Evolutionary conservation across 148 eudicot genomes (phyloP), one percentile per base, ranked within the genome.

Genomic region (Polygonum aviculare): DNA sequence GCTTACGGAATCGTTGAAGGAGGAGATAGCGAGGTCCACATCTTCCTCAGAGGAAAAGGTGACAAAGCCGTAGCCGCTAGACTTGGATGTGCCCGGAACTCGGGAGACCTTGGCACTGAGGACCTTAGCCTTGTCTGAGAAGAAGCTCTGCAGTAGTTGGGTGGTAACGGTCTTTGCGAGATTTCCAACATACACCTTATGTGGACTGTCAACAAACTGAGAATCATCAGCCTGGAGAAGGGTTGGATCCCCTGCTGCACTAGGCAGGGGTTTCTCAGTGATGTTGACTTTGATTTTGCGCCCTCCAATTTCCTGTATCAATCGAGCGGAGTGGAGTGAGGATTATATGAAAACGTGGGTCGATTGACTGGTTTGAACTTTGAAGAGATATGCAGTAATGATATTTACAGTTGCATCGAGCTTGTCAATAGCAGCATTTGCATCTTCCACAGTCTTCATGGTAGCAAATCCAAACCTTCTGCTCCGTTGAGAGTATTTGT

Each of bases 371-470:
- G n/a, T n/a, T n/a, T n/a, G n/a, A 26, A 26, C 31, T 26, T 26
- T 26, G 31, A 26, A 26, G 31, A 1, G 31, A 26, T 26, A 26
- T 26, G 31, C 31, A 1, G 31, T 26, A 26, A 26, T 26, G 31
- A 26, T 26, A 44, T 36, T 67, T 67, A 94, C 98, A 16, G 91
- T 90, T 86, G 89, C 97, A 76, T 94, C 86, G 47, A 94, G 85
- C 79, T 92, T 94, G 83, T 94, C 98, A 69, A 85, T 73, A 76
- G 84, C 97, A 72, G 90, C 90, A 88, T 80, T 86, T 60, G 97
- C 98, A 84, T 94, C 98, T 77, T 94, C 98, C 76, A 88, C 88
- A 26, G 94, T 88, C 85, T 89, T 92, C 98, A 94, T 94, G 40
- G 91, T 92, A 12, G 87, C 97, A 85, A 94, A 94, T 0, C 80